Evolutionary conservation across 257 asterid genomes (phyloP).

Genomic region (Henckelia pumila): DNA sequence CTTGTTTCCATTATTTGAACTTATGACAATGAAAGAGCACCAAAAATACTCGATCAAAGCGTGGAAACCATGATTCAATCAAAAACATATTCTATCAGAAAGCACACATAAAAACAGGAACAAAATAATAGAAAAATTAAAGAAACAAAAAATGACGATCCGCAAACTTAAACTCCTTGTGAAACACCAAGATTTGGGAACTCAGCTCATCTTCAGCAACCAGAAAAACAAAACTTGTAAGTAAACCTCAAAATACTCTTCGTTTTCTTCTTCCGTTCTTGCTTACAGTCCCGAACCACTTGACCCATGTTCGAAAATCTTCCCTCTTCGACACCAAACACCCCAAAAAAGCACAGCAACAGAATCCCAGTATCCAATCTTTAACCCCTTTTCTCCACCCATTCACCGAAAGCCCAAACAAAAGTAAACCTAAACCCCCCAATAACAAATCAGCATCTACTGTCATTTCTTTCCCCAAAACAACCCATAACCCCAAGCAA

Average conservation of each 20-base stretch:
- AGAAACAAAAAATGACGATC: background rate
- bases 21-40: background rate
- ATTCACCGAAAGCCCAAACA: conserved; percentile 55
- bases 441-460: conserved; percentile 32
- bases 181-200: background rate
- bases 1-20: background rate
- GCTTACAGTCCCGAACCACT: conserved; percentile 28
- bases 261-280: conserved; percentile 38
- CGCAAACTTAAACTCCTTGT: background rate
- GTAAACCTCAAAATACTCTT: conserved; percentile 33
- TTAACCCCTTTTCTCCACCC: conserved; percentile 56
- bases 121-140: background rate
- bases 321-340: conserved; percentile 46
- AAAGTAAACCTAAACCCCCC: conserved; percentile 42
- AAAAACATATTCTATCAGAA: background rate
- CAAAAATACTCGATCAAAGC: background rate
- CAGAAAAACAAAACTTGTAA: background rate
- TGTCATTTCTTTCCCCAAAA: conserved; percentile 37
- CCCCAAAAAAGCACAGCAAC: conserved; percentile 59
- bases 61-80: conserved; percentile 3
- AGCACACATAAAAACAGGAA: background rate
- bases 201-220: background rate
- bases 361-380: conserved; percentile 72
- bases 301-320: conserved; percentile 31
- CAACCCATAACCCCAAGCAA: conserved; percentile 45